Evolutionary conservation across 164 flowering plant genomes (phyloP), one percentile per base, ranked within the genome.

Genomic region (Chimonanthus praecox): DNA sequence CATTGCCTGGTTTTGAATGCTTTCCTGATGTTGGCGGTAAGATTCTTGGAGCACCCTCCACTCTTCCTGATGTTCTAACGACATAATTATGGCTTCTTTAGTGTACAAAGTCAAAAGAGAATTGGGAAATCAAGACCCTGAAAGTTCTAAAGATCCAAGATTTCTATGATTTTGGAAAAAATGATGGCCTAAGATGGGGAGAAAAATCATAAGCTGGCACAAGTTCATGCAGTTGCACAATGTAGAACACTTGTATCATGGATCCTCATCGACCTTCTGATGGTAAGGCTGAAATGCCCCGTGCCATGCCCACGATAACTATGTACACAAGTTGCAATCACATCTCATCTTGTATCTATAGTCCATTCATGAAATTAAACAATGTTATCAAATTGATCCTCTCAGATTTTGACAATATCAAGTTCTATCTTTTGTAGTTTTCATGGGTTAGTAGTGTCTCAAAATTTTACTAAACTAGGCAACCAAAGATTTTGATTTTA

Each of bases 1-100:
- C 91, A 7, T 67, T 90, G 77, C 85, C 87, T 9, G 90, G 85
- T 4, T 67, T 69, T 75, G 94, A 93, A 72, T 69, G 71, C 6
- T 93, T 91, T 72, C 97, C 95, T 54, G 97, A 93, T 74, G 93
- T 93, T 45, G 92, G 94, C 8, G 97, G 97, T 64, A 90, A 89
- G 78, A 62, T 92, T 21, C 85, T 87, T 4, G 97, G 97, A 74
- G 74, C 90, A 46, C 84, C 89, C 9, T 83, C 86, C 16, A 87
- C 68, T 78, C 92, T 92, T 67, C 97, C 97, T 6, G 94, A 89
- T 77, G 87, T 84, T 77, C 82, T 89, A 13, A 92, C 97, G 47
- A 90, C 97, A 11, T 90, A 75, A 63, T 11, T 33, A 7, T 33
- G 11, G 47, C 44, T 33, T 63, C 13, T 21, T 44, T 13, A 5